Base-by-base conservation (phyloP, 75 land plant genomes). In the Larix kaempferi region DNA sequence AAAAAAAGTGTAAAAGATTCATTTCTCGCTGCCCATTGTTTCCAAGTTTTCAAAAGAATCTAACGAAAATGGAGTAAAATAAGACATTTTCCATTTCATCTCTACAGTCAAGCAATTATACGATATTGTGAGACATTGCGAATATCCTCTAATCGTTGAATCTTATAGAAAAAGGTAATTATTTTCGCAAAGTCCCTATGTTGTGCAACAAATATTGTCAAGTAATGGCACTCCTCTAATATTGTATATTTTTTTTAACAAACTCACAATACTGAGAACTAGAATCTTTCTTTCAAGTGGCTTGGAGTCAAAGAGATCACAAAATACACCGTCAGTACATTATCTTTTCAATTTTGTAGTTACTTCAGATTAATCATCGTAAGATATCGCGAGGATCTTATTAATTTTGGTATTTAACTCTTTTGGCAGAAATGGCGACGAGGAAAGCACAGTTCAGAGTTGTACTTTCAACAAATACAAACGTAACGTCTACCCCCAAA, bases 241-340 rank as follows among this genome's bases (percentile, higher is more conserved):
- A 4, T 12, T 58, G 0, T 41, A 3, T 56, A 1, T 29, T 21
- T 26, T 71, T 61, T 62, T 52, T 23, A 67, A 64, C 93, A 96
- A 98, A 92, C 90, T 12, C 88, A 91, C 76, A 85, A 87, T 17
- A 23, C 85, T 19, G 95, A 92, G 67, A 90, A 81, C 35, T 85
- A 93, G 76, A 96, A 96, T 75, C 98, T 98, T 12, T 95, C 98
- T n/a, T 96, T 92, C 58, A 84, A 90, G 75, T 96, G 98, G 99
- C 76, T 94, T 56, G 99, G 99, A 26, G 57, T 73, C 12, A 77
- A 58, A 7, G 80, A 79, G 12, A 87, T 57, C 49, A 21, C 74
- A 17, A 78, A 73, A 37, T 61, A 52, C 17, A 27, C 23, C 35
- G 15, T 55, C 2, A 44, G 58, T 61, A 29, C 7, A 41, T 7